Evolutionary conservation across 2,329 filamentous ascomycete species (phyloP).

Genomic region (Fusarium nanum): DNA sequence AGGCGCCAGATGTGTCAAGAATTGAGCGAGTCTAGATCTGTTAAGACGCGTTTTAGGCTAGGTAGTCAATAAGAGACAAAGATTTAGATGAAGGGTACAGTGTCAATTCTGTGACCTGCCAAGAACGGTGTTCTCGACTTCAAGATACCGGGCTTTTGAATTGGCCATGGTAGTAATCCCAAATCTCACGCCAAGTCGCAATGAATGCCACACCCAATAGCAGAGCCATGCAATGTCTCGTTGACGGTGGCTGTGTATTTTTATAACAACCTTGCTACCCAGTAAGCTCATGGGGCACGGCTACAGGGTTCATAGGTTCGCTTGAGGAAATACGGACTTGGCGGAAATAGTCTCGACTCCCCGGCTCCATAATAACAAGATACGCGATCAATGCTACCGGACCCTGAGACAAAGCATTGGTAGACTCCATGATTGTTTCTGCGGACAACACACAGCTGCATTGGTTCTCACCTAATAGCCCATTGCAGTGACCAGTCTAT

Average conservation of each 20-base stretch:
- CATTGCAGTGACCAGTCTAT: neutral
- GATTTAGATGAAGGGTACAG: neutral
- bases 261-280: neutral
- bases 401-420: neutral
- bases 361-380: neutral
- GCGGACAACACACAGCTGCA: neutral
- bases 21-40: conserved; percentile 1
- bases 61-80: neutral
- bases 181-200: neutral
- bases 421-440: neutral
- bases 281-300: neutral
- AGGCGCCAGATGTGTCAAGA: conserved; percentile 10
- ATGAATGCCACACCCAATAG: neutral
- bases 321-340: neutral
- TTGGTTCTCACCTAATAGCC: neutral
- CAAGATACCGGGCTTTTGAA: neutral
- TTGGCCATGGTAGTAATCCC: neutral
- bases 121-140: neutral
- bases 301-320: neutral
- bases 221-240: neutral
- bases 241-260: neutral
- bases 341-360: neutral
- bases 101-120: neutral
- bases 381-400: neutral
- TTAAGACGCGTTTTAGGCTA: neutral